phyloP scores from a whole-genome alignment of 768 basidiomycete species.

The Cystobasidium ongulense region DNA sequence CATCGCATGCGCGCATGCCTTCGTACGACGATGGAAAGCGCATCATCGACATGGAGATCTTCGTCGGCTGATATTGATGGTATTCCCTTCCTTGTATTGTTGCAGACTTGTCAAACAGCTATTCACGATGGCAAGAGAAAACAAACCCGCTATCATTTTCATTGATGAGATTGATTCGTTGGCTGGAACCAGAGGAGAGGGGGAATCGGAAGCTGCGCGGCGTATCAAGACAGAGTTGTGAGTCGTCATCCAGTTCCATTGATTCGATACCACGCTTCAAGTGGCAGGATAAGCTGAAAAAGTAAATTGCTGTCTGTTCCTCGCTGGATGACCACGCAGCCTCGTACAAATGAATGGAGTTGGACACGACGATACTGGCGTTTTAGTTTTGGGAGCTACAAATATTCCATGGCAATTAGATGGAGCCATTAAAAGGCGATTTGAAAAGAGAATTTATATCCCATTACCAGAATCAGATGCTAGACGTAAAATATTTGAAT shows the following conservation, averaged over 20 bases:
- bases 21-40: no score
- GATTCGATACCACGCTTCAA: not conserved
- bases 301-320: not conserved
- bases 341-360: slow-evolving; percentile 99
- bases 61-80: not conserved
- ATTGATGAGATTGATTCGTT: slow-evolving; percentile 98
- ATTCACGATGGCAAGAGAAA: slow-evolving; percentile 90
- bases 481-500: slow-evolving; percentile 87
- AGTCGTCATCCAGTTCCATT: no score
- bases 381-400: slow-evolving; percentile 91
- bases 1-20: no score
- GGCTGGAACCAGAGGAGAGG: slow-evolving; percentile 86
- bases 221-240: slow-evolving; percentile 87
- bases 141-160: slow-evolving; percentile 96
- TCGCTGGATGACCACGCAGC: not conserved
- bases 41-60: no score
- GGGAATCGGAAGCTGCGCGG: slow-evolving; percentile 93
- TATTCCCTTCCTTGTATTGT: not conserved
- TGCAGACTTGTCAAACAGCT: slow-evolving; percentile 73
- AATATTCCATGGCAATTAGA: slow-evolving; percentile 66
- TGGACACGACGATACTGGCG: slow-evolving; percentile 92
- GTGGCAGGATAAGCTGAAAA: not conserved
- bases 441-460: slow-evolving; percentile 97
- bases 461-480: slow-evolving; percentile 91
- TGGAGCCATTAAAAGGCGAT: slow-evolving; percentile 63